phyloP scores from a whole-genome alignment of 164 flowering plant genomes.

The Tetrastigma voinierianum region DNA sequence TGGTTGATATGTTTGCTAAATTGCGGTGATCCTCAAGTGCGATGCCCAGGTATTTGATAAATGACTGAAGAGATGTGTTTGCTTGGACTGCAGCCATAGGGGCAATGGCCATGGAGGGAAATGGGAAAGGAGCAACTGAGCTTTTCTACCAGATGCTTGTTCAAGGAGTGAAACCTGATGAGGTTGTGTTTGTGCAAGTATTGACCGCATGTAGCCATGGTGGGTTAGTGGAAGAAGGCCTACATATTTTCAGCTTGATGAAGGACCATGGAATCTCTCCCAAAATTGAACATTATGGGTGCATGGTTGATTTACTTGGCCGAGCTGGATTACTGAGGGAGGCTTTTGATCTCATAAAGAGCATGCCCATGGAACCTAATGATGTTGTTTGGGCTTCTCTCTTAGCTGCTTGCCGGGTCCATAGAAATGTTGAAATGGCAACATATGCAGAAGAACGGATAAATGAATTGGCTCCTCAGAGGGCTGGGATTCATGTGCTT shows the following conservation, averaged over 20 bases:
- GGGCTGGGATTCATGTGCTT: constrained; percentile 44
- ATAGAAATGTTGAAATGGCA: constrained; percentile 39
- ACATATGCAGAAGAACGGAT: constrained; percentile 36
- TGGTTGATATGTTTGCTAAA: constrained; percentile 63
- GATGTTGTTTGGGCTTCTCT: constrained; percentile 50
- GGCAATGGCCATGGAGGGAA: constrained; percentile 52
- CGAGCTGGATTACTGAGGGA: constrained; percentile 48
- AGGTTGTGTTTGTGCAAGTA: constrained; percentile 38
- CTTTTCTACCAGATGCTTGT: constrained; percentile 46
- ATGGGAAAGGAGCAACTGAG: constrained; percentile 37
- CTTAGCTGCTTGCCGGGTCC: constrained; percentile 46
- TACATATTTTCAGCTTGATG: constrained; percentile 37
- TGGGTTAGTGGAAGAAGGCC: constrained; percentile 49
- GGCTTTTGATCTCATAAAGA: constrained; percentile 39
- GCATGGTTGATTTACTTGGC: constrained; percentile 62
- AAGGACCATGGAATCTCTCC: constrained; percentile 33
- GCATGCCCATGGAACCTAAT: constrained; percentile 58
- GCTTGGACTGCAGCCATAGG: constrained; percentile 62
- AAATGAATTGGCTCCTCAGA: constrained; percentile 27
- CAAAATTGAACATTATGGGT: constrained; percentile 46
- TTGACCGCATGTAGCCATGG: constrained; percentile 58
- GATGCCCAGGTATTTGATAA: constrained; percentile 32
- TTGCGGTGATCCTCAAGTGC: constrained; percentile 56
- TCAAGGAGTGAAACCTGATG: constrained; percentile 47
- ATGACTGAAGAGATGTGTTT: constrained; percentile 46